Conservation (phyloP, 1,284 basidiomycete genomes). For the Naganishia liquefaciens region DNA sequence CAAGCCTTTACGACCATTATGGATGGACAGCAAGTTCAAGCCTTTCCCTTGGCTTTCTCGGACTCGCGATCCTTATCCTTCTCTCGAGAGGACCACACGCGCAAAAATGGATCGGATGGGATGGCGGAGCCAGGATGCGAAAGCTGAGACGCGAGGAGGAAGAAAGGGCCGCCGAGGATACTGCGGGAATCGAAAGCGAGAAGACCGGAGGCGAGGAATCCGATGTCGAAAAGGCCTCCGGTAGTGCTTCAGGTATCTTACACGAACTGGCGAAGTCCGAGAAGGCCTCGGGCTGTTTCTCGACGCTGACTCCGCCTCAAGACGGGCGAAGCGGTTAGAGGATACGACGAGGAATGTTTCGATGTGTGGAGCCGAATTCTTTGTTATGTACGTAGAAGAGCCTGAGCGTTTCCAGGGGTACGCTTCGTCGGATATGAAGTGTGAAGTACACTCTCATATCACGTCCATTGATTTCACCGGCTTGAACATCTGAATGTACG, state of each 20-base stretch:
- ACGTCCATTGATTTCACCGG: too few relatives aligned
- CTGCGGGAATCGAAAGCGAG: background rate
- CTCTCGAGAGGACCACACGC: constrained; percentile 46
- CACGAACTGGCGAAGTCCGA: background rate
- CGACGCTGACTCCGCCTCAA: too few relatives aligned
- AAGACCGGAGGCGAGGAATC: background rate
- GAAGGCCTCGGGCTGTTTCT: background rate
- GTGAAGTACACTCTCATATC: too few relatives aligned
- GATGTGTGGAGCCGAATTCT: too few relatives aligned
- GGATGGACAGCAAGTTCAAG: constrained; percentile 64
- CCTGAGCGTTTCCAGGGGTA: too few relatives aligned
- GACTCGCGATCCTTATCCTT: constrained; percentile 44
- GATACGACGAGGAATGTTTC: too few relatives aligned
- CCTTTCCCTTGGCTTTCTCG: constrained; percentile 60
- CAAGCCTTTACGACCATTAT: constrained; percentile 61
- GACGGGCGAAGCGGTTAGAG: too few relatives aligned
- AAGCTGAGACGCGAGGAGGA: constrained; percentile 25
- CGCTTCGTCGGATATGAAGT: too few relatives aligned
- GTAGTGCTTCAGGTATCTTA: background rate
- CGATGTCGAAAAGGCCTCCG: background rate
- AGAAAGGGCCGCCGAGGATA: background rate
- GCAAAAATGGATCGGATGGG: constrained; percentile 47
- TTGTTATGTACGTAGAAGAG: too few relatives aligned
- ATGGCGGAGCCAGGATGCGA: constrained; percentile 42
- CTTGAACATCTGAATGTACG: too few relatives aligned